Evolutionary conservation across 805 yeast species (phyloP), one percentile per base, ranked within the genome.

Genomic region (Hanseniaspora occidentalis): DNA sequence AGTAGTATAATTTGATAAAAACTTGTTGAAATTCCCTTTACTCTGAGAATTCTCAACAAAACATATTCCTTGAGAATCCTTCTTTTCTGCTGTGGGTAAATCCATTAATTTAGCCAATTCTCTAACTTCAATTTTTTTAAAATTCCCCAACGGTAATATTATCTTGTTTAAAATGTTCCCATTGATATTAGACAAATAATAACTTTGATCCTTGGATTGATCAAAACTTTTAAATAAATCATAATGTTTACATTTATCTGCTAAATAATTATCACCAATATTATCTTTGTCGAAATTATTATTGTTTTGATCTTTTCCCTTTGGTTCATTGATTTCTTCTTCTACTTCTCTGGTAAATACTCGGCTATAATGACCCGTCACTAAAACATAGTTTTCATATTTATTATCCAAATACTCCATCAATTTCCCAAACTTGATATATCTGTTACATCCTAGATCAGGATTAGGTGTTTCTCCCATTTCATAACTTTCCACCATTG

Each of bases 61-160:
- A 56, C 98, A 92, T 8, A 92, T 67, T 0, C 98, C 98, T 54
- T 84, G 95, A 1, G 96, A 86, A 54, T 92, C 98, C 0, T 85
- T 92, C 51, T 86, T 86, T n/a, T 62, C 54, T 1, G 88, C 85
- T 1, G 81, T 77, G 1, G 75, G 71, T 13, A 84, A 61, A 1
- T 65, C 56, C 26, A 66, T 54, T 1, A 65, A 49, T n/a, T 56
- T 46, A 0, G 97, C 97, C 35, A 83, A 50, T 19, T 66, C 58
- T 22, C 97, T 61, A 1, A 88, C 78, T 48, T 80, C 73, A 1
- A 86, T 82, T 58, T 92, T 92, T 5, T 73, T 63, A 41, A 71
- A 67, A 49, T 79, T 79, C 0, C 96, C 95, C 13, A 92, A 69
- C 0, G 98, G 98, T 60, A 89, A 70, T 22, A 86, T 55, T 1